phyloP scores from a whole-genome alignment of 2,329 filamentous ascomycete genomes.

The Fusarium fracticaudum region DNA sequence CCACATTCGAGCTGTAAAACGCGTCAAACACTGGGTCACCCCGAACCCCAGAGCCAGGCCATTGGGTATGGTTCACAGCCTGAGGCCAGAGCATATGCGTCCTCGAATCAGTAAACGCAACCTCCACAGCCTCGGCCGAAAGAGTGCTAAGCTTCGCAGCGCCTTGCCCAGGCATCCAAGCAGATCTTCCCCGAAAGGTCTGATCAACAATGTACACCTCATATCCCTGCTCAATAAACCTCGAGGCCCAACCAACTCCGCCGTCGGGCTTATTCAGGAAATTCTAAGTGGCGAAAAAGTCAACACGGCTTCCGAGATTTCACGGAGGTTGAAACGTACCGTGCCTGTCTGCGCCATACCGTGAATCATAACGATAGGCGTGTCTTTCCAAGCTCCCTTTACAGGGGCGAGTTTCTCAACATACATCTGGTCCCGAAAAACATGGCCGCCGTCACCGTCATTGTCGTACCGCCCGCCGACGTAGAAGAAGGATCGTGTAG shows the following conservation, averaged over 20 bases:
- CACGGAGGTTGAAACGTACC: neutral
- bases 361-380: conserved; percentile 38
- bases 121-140: conserved; percentile 30
- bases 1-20: conserved; percentile 39
- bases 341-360: conserved; percentile 38
- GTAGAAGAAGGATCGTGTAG: conserved; percentile 35
- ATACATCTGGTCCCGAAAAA: conserved; percentile 40
- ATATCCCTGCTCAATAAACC: conserved; percentile 36
- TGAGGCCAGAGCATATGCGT: conserved; percentile 38
- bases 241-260: conserved; percentile 35
- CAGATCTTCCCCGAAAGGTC: conserved; percentile 34
- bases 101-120: conserved; percentile 27
- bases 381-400: conserved; percentile 10
- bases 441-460: conserved; percentile 29
- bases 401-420: conserved; percentile 33
- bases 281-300: conserved; percentile 18
- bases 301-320: neutral
- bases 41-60: conserved; percentile 30
- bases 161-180: conserved; percentile 24
- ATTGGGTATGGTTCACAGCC: conserved; percentile 36
- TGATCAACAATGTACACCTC: conserved; percentile 39
- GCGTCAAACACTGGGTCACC: conserved; percentile 33
- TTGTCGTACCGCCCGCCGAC: conserved; percentile 32
- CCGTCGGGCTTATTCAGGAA: conserved; percentile 40
- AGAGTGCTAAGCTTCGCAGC: conserved; percentile 22